These are phyloP conservation scores for Phellopilus nigrolimitatus DNA, from an alignment of 1,284 basidiomycete species.

Conservation along the genomic window DNA sequence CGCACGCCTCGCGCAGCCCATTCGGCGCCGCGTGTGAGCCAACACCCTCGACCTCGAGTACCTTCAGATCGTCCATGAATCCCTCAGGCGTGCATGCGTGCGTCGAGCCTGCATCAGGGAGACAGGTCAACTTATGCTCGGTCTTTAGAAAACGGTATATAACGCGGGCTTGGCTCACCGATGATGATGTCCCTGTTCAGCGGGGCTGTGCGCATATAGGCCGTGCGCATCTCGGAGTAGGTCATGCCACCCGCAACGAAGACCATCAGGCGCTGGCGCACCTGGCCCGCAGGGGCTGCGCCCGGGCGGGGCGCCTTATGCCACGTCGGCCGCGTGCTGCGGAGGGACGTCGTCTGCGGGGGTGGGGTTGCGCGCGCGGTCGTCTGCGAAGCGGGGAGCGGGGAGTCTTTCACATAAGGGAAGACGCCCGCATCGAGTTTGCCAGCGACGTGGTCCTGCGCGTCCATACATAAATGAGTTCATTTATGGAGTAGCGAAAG, in stretches of 20 bases:
- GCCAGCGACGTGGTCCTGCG: slow-evolving; percentile 82
- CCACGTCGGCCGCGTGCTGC: slow-evolving; percentile 84
- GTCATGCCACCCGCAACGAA: slow-evolving; percentile 97
- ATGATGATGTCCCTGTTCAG: slow-evolving; percentile 89
- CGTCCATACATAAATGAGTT: slow-evolving; percentile 1
- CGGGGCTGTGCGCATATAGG: slow-evolving; percentile 72
- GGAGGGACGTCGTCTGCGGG: slow-evolving; percentile 66
- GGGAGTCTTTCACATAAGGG: slow-evolving; percentile 89
- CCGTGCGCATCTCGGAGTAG: slow-evolving; percentile 90
- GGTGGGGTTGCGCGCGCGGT: slow-evolving; percentile 36
- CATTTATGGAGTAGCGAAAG: slow-evolving; percentile 24
- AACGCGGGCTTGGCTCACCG: slow-evolving; percentile 54
- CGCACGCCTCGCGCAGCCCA: slow-evolving; percentile 56
- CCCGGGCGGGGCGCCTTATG: slow-evolving; percentile 61
- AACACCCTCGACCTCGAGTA: slow-evolving; percentile 73
- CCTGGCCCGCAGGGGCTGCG: slow-evolving; percentile 35
- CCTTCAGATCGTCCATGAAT: slow-evolving; percentile 85
- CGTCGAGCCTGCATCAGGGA: slow-evolving; percentile 77
- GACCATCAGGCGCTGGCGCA: slow-evolving; percentile 79
- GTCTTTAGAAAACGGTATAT: not conserved
- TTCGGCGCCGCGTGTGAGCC: slow-evolving; percentile 73
- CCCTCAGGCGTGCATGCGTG: slow-evolving; percentile 80
- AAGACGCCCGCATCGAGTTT: slow-evolving; percentile 79
- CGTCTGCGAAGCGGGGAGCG: slow-evolving; percentile 44
- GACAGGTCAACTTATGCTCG: not conserved